Conservation (phyloP, 257 asterid species). For the Apocynum venetum region DNA sequence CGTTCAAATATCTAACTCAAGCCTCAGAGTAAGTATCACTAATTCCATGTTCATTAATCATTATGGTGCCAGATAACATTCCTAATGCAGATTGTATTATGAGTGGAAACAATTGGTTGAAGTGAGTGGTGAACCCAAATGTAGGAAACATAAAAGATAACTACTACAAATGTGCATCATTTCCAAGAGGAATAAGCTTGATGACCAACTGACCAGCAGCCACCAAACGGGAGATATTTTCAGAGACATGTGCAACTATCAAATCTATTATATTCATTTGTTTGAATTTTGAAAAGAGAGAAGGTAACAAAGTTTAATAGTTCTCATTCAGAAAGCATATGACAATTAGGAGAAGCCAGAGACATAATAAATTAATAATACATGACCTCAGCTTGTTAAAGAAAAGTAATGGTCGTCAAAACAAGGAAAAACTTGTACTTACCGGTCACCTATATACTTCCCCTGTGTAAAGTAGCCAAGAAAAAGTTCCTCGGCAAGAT, state of each 20-base stretch:
- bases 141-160: neutral
- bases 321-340: neutral
- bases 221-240: neutral
- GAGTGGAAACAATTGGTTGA: neutral
- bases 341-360: neutral
- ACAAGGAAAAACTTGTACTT: constrained; percentile 9
- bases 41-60: neutral
- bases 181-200: neutral
- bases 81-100: neutral
- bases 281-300: neutral
- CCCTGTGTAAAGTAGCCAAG: constrained; percentile 75
- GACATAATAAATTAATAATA: neutral
- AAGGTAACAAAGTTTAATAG: neutral
- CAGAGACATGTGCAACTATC: neutral
- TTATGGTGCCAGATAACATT: neutral
- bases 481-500: constrained; percentile 66
- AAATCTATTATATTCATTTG: neutral
- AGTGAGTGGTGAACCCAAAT: neutral
- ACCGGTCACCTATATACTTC: constrained; percentile 84
- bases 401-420: neutral
- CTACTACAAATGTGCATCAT: neutral
- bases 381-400: neutral
- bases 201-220: neutral
- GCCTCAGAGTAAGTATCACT: neutral
- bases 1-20: neutral